Evolutionary conservation across 2,329 filamentous ascomycete species (phyloP).

Genomic region (Exophiala alcalophila): DNA sequence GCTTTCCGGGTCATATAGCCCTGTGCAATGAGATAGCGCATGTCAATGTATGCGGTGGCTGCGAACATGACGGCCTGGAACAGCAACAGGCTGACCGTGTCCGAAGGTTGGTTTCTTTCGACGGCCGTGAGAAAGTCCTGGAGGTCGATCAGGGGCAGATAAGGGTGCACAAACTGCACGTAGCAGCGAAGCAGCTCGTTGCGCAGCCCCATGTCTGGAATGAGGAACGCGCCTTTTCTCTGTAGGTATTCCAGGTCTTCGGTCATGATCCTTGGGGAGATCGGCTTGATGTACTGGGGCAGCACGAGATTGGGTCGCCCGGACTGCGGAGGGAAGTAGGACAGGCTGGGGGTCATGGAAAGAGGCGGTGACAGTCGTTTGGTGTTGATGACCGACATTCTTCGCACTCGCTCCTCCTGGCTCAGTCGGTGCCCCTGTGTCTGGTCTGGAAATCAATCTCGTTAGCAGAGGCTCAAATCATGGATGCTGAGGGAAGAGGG

Average conservation of each 20-base stretch:
- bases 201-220: conserved; percentile 68
- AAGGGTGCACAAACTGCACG: conserved; percentile 86
- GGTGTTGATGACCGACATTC: conserved; percentile 43
- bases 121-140: conserved; percentile 58
- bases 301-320: conserved; percentile 49
- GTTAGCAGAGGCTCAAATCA: conserved; percentile 11
- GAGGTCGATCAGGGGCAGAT: conserved; percentile 80
- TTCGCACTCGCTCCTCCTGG: conserved; percentile 46
- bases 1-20: conserved; percentile 76
- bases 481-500: not conserved
- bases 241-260: conserved; percentile 82
- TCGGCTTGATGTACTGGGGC: conserved; percentile 71
- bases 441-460: conserved; percentile 43
- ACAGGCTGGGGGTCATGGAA: conserved; percentile 32
- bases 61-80: conserved; percentile 97
- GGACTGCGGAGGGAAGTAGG: conserved; percentile 48
- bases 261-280: conserved; percentile 70
- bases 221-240: conserved; percentile 76
- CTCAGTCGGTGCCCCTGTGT: conserved; percentile 45
- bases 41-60: conserved; percentile 82
- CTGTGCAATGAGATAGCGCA: conserved; percentile 69
- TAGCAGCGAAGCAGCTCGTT: conserved; percentile 80
- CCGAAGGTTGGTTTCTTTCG: conserved; percentile 64
- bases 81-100: conserved; percentile 75
- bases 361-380: conserved; percentile 39